phyloP scores from a whole-genome alignment of 768 basidiomycete genomes.

The Cyclocybe cylindracea region DNA sequence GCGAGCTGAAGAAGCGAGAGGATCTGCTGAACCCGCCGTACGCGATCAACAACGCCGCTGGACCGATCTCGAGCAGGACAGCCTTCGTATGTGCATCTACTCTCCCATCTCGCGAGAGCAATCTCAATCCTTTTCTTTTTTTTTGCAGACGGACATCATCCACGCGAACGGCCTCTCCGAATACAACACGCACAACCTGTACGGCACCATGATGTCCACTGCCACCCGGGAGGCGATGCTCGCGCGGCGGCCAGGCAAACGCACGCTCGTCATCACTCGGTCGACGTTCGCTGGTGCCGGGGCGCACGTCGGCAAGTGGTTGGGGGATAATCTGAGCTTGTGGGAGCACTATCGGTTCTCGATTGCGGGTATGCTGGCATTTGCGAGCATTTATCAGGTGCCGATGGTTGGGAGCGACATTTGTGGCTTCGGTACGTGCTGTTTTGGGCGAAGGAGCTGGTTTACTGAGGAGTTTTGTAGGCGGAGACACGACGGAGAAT shows the following conservation, averaged over 20 bases:
- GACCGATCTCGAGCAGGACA: slow-evolving; percentile 53
- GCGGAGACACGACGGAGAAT: slow-evolving; percentile 62
- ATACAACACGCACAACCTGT: slow-evolving; percentile 68
- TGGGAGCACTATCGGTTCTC: slow-evolving; percentile 63
- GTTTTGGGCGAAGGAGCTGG: too few relatives aligned
- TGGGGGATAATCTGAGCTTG: slow-evolving; percentile 63
- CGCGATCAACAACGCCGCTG: slow-evolving; percentile 57
- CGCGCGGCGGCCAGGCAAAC: slow-evolving; percentile 57
- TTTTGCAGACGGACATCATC: slow-evolving; percentile 40
- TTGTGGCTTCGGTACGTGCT: slow-evolving; percentile 59
- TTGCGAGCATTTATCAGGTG: slow-evolving; percentile 63
- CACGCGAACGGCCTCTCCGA: slow-evolving; percentile 61
- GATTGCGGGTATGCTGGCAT: slow-evolving; percentile 65
- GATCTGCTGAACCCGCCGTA: slow-evolving; percentile 56
- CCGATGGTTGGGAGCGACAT: slow-evolving; percentile 82
- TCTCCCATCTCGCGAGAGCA: not conserved
- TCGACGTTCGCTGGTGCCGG: slow-evolving; percentile 76
- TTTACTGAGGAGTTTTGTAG: slow-evolving; percentile 23
- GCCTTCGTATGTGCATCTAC: slow-evolving; percentile 42
- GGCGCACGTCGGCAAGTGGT: slow-evolving; percentile 67
- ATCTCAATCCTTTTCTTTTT: not conserved
- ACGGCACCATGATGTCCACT: slow-evolving; percentile 71
- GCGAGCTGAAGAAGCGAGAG: slow-evolving; percentile 20
- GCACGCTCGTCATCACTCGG: slow-evolving; percentile 69
- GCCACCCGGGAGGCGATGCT: slow-evolving; percentile 63